Evolutionary conservation across 2,329 filamentous ascomycete species (phyloP).

Genomic region (Epichloe coenophiala): DNA sequence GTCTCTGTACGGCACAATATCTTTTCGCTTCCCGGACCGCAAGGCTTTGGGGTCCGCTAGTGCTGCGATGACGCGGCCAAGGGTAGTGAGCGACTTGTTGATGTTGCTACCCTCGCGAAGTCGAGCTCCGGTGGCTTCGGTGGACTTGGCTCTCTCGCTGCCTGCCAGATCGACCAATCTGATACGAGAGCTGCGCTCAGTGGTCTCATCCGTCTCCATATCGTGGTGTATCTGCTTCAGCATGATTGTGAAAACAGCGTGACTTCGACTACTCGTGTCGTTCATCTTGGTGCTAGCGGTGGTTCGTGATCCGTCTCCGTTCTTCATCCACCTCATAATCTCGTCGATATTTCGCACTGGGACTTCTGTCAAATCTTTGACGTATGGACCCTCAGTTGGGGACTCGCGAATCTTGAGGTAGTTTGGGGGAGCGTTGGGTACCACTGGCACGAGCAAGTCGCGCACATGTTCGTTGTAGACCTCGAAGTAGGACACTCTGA

Average conservation of each 20-base stretch:
- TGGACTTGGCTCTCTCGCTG: slow-evolving; percentile 87
- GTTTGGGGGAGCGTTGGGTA: slow-evolving; percentile 63
- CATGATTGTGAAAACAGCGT: slow-evolving; percentile 96
- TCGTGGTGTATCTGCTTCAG: slow-evolving; percentile 97
- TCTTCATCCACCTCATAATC: slow-evolving; percentile 80
- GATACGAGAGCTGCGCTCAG: slow-evolving; percentile 86
- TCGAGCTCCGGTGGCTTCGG: slow-evolving; percentile 82
- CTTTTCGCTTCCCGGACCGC: slow-evolving; percentile 41
- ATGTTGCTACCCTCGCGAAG: slow-evolving; percentile 94
- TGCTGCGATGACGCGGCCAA: slow-evolving; percentile 90
- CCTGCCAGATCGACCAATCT: slow-evolving; percentile 89
- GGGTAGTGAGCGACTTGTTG: slow-evolving; percentile 94
- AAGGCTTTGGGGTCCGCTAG: slow-evolving; percentile 57
- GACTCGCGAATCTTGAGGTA: slow-evolving; percentile 97
- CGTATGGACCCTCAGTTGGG: slow-evolving; percentile 86
- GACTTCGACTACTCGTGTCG: slow-evolving; percentile 89
- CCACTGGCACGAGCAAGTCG: slow-evolving; percentile 69
- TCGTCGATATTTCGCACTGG: slow-evolving; percentile 79
- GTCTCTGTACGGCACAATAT: slow-evolving; percentile 82
- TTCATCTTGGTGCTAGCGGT: slow-evolving; percentile 98
- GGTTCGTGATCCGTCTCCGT: slow-evolving; percentile 77
- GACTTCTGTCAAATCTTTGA: slow-evolving; percentile 90
- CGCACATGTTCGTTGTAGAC: slow-evolving; percentile 99
- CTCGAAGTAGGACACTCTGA: slow-evolving; percentile 96
- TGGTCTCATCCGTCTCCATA: slow-evolving; percentile 93